Evolutionary conservation across 2,329 filamentous ascomycete species (phyloP).

Genomic region (Aspergillus sp.): DNA sequence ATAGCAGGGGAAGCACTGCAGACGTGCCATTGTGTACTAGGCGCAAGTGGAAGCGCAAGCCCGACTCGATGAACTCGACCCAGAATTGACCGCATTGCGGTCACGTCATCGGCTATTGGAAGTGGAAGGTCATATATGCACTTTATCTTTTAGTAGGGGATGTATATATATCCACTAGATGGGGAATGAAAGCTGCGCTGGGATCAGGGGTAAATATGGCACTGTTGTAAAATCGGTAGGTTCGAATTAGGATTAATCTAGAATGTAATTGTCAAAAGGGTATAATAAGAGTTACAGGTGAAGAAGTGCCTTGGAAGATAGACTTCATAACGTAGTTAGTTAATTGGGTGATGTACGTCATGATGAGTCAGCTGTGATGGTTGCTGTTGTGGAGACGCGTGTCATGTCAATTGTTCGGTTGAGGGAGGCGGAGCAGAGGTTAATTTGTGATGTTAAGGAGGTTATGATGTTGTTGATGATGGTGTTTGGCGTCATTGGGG

Average conservation of each 20-base stretch:
- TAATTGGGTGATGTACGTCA: slow-evolving; percentile 9
- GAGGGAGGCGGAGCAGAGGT: not conserved
- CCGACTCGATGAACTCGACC: not conserved
- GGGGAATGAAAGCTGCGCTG: too few species aligned
- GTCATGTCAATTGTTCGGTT: not conserved
- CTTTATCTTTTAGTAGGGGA: too few species aligned
- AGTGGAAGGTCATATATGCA: not conserved
- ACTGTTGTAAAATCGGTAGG: too few species aligned
- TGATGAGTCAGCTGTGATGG: slow-evolving; percentile 13
- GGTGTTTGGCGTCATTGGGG: not conserved
- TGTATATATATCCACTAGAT: too few species aligned
- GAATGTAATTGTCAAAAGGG: not conserved
- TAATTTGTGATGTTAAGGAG: not conserved
- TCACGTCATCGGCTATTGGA: not conserved
- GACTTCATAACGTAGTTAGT: not conserved
- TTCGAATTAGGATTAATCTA: not conserved
- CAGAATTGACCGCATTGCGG: slow-evolving; percentile 11
- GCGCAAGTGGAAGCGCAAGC: not conserved
- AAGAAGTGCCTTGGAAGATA: not conserved
- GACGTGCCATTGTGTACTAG: not conserved
- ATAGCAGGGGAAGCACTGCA: too few species aligned
- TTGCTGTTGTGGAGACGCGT: not conserved
- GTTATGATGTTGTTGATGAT: not conserved
- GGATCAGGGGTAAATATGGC: too few species aligned
- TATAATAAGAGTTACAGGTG: not conserved